A percentile compares a stretch with the other conserved stretches of the same genome.
phyloP scores from a whole-genome alignment of 2,329 filamentous ascomycete genomes.

The Emergomyces orientalis region DNA sequence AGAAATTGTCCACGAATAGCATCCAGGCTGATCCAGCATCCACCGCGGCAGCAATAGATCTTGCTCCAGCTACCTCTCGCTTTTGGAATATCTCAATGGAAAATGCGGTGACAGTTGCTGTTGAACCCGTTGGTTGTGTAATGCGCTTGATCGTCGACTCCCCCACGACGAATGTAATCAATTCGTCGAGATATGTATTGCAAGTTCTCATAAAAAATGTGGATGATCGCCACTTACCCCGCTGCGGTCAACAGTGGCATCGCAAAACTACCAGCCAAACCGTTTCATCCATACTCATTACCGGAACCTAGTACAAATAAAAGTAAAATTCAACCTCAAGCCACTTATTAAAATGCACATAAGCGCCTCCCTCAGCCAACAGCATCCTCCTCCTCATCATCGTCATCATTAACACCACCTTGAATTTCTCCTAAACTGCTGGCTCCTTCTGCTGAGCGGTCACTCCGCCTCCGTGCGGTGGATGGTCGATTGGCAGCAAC shows the following conservation, averaged over 20 bases:
- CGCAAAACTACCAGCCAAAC: background rate
- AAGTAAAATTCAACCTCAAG: background rate
- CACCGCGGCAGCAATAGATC: background rate
- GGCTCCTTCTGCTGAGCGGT: background rate
- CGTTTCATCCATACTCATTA: background rate
- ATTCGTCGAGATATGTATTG: background rate
- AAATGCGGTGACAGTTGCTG: background rate
- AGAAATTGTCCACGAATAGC: background rate
- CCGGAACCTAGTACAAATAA: background rate
- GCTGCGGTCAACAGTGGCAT: background rate
- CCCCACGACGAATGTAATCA: background rate
- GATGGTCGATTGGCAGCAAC: conserved; percentile 17
- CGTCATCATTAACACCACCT: background rate
- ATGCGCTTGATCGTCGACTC: background rate
- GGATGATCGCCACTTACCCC: background rate
- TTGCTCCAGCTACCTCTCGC: background rate
- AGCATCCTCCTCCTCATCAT: background rate
- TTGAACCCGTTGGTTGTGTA: background rate
- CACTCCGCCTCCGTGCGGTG: background rate
- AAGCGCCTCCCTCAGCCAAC: background rate
- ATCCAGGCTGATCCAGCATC: too few species aligned
- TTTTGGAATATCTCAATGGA: background rate
- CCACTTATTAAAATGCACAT: background rate
- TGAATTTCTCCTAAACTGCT: background rate
- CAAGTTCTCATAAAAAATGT: background rate